Conservation (phyloP, 176 grass and related monocot genomes). For the Eragrostis nindensis region DNA sequence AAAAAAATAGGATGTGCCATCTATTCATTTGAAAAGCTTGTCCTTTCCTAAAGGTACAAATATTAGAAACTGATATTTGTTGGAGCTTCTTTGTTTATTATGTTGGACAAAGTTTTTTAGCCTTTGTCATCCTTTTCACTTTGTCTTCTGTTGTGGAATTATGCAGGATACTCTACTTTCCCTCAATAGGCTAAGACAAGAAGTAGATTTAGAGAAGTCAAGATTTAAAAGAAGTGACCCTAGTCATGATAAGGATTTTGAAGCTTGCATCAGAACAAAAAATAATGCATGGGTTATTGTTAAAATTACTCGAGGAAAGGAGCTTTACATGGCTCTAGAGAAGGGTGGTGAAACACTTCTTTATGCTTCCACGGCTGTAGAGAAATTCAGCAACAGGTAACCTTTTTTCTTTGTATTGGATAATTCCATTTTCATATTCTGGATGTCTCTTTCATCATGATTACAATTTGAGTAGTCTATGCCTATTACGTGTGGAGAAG, state of each 20-base stretch:
- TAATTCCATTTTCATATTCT: conserved; percentile 8
- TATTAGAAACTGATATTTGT: background rate
- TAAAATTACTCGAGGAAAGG: conserved; percentile 76
- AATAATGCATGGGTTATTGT: conserved; percentile 94
- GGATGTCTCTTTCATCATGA: background rate
- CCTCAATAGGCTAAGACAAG: conserved; percentile 85
- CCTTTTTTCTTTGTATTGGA: conserved; percentile 33
- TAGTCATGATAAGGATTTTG: conserved; percentile 73
- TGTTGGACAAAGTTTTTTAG: conserved; percentile 1
- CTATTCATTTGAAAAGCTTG: conserved; percentile 15
- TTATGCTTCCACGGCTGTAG: conserved; percentile 82
- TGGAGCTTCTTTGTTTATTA: background rate
- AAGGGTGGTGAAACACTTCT: conserved; percentile 95
- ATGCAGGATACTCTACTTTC: conserved; percentile 77
- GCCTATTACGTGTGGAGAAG: conserved; percentile 9
- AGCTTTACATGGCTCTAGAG: conserved; percentile 91
- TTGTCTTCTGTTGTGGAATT: conserved; percentile 31
- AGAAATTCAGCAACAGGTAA: conserved; percentile 99
- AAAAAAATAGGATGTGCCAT: no score
- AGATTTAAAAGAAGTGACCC: conserved; percentile 64
- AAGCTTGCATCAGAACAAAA: conserved; percentile 79
- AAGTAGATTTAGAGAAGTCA: conserved; percentile 81
- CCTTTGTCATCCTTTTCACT: conserved; percentile 1
- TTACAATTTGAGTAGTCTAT: background rate
- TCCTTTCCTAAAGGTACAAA: background rate